Percentiles rank a stretch among this genome's conserved stretches.
Conservation (phyloP, 805 yeast genomes). For the Tetrapisispora namnaoensis region DNA sequence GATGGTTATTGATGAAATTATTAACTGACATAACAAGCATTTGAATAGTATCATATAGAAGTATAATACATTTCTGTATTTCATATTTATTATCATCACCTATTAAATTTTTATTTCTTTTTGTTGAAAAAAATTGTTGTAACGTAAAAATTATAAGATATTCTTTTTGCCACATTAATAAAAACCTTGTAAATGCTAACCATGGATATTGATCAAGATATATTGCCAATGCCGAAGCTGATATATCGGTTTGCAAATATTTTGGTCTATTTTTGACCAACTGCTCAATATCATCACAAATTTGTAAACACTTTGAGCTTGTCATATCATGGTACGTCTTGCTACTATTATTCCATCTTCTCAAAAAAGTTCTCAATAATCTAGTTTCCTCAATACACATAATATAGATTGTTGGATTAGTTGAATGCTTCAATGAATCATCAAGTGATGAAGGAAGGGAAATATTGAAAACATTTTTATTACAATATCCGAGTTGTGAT, state of each 20-base stretch:
- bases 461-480: background rate
- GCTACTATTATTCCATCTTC: conserved; percentile 18
- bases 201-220: conserved; percentile 46
- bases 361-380: conserved; percentile 26
- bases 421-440: conserved; percentile 29
- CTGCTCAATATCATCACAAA: conserved; percentile 35
- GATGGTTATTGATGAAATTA: conserved; percentile 29
- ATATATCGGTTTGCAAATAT: conserved; percentile 37
- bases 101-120: conserved; percentile 29
- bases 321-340: background rate
- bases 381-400: conserved; percentile 48
- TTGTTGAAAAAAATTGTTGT: conserved; percentile 49
- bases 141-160: conserved; percentile 46
- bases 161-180: conserved; percentile 50
- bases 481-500: conserved; percentile 5
- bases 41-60: conserved; percentile 42
- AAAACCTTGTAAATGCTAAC: conserved; percentile 43
- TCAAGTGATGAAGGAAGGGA: conserved; percentile 41
- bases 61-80: conserved; percentile 36
- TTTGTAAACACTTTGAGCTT: conserved; percentile 30
- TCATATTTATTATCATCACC: conserved; percentile 28
- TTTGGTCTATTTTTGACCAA: conserved; percentile 37
- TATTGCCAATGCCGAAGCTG: conserved; percentile 19
- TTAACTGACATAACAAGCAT: conserved; percentile 43
- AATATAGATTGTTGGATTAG: conserved; percentile 47